phyloP scores from a whole-genome alignment of 257 asterid species.

The Primulina eburnea region DNA sequence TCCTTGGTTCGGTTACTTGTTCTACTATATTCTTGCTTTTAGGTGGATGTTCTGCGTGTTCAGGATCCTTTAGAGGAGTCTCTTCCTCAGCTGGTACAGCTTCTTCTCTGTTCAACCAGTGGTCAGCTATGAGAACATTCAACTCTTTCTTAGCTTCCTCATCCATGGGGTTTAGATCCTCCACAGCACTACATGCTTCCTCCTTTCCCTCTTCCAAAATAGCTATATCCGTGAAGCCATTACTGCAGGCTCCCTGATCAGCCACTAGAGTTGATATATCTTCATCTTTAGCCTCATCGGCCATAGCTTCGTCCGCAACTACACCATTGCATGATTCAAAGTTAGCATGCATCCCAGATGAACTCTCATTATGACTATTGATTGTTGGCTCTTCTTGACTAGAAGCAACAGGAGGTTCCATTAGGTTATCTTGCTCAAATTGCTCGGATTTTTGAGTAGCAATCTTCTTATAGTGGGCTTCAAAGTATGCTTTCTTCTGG shows the following conservation, averaged over 20 bases:
- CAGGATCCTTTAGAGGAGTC: constrained; percentile 30
- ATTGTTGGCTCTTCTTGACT: constrained; percentile 30
- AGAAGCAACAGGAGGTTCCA: constrained; percentile 23
- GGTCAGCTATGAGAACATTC: constrained; percentile 24
- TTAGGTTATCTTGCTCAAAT: constrained; percentile 32
- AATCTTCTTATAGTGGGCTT: constrained; percentile 87
- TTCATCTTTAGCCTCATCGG: constrained; percentile 31
- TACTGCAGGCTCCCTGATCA: constrained; percentile 18
- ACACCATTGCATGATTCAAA: constrained; percentile 28
- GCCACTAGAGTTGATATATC: constrained; percentile 18
- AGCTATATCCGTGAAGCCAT: constrained; percentile 10
- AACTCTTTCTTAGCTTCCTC: constrained; percentile 35
- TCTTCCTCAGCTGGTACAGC: constrained; percentile 22
- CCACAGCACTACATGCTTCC: constrained; percentile 28
- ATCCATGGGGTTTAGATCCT: constrained; percentile 24
- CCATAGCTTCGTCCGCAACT: constrained; percentile 28
- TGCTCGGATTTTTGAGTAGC: constrained; percentile 78
- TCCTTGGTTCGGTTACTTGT: constrained; percentile 31
- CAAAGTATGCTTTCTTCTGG: constrained; percentile 90
- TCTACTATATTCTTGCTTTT: constrained; percentile 31
- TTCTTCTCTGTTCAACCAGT: constrained; percentile 32
- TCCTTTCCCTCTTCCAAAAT: constrained; percentile 26
- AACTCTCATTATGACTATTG: constrained; percentile 21
- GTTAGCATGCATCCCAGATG: constrained; percentile 23
- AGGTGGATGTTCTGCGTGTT: constrained; percentile 30